These are phyloP conservation scores for Pyracantha coccinea DNA, from an alignment of 331 rosid genomes.

Conservation along the genomic window DNA sequence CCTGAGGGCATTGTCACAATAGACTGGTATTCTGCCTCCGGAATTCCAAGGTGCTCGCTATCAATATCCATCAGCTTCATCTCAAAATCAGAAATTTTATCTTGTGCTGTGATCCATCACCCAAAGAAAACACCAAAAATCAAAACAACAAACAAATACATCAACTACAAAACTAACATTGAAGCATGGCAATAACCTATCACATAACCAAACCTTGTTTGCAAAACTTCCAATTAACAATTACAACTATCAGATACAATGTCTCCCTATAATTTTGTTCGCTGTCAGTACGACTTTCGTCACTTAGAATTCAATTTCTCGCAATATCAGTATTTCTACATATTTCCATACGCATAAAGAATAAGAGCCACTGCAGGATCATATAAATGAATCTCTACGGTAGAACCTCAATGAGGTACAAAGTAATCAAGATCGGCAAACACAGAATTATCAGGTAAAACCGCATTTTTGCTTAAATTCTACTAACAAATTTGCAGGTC, in stretches of 20 bases:
- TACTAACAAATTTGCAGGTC: background rate
- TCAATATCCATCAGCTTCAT: slow-evolving; percentile 98
- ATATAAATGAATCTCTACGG: background rate
- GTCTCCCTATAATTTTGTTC: too few relatives aligned
- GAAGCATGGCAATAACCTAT: background rate
- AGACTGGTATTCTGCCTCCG: slow-evolving; percentile 91
- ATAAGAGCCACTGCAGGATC: background rate
- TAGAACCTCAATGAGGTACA: background rate
- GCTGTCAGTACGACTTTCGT: background rate
- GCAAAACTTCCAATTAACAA: background rate
- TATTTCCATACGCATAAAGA: background rate
- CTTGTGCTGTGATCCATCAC: slow-evolving; percentile 44
- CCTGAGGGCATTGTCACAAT: slow-evolving; percentile 85
- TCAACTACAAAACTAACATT: background rate
- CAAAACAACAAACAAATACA: background rate
- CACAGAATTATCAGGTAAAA: background rate
- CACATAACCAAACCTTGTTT: background rate
- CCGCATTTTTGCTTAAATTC: background rate
- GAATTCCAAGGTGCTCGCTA: slow-evolving; percentile 96
- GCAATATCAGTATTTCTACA: background rate
- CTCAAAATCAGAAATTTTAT: slow-evolving; percentile 87
- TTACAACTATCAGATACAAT: background rate
- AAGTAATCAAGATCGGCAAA: background rate
- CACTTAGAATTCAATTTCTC: background rate
- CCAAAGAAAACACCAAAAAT: background rate